Conservation (phyloP, 345 rosid species). For the Euclidium syriacum region DNA sequence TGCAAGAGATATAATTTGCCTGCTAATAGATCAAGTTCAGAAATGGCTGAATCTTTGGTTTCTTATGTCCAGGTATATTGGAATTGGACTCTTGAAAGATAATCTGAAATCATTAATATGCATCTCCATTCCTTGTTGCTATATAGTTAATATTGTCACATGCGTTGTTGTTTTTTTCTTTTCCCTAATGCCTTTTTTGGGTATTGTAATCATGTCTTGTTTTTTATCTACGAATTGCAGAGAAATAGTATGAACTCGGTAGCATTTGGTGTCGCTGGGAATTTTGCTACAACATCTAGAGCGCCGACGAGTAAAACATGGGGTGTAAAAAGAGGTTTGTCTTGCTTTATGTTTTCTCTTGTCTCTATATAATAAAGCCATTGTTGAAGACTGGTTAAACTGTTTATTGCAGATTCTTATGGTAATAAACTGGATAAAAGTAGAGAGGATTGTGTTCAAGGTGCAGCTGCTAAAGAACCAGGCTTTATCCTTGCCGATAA, state of each 20-base stretch:
- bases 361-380: background rate
- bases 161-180: conserved; percentile 17
- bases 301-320: conserved; percentile 19
- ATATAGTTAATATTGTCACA: background rate
- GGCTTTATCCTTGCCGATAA: conserved; percentile 17
- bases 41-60: conserved; percentile 55
- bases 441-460: conserved; percentile 27
- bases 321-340: conserved; percentile 36
- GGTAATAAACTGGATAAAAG: conserved; percentile 24
- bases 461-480: conserved; percentile 16
- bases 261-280: conserved; percentile 21
- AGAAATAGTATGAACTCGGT: conserved; percentile 31
- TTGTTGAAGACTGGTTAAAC: background rate
- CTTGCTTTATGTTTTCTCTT: conserved; percentile 5
- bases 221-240: conserved; percentile 37
- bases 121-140: conserved; percentile 5
- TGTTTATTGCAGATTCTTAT: conserved; percentile 35
- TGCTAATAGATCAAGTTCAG: conserved; percentile 56
- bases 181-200: background rate
- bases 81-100: too few relatives aligned
- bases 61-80: too few relatives aligned
- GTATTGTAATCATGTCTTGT: conserved; percentile 10
- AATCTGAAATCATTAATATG: conserved; percentile 6
- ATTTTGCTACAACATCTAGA: conserved; percentile 31
- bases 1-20: conserved; percentile 72